phyloP scores from a whole-genome alignment of 805 yeast species.

The Myxozyma udenii region DNA sequence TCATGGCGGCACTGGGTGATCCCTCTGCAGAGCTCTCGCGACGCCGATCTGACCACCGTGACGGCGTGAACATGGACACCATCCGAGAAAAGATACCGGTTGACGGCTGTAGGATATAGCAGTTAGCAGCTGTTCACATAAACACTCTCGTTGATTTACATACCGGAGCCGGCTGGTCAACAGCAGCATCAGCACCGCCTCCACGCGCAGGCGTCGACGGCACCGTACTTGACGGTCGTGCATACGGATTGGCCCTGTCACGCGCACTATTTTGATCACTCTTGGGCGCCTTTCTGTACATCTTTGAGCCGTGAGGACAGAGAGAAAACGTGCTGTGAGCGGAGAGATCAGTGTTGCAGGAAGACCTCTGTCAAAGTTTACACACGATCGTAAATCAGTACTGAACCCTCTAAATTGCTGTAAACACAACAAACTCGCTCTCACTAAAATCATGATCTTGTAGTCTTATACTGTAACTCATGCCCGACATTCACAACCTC shows the following conservation, averaged over 20 bases:
- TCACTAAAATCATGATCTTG: no score
- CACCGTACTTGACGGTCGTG: conserved; percentile 4
- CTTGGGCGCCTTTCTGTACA: conserved; percentile 16
- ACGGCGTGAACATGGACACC: conserved; percentile 24
- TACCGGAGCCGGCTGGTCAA: conserved; percentile 5
- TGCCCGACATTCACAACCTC: no score
- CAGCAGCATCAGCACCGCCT: background rate
- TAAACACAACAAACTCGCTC: no score
- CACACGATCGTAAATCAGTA: no score
- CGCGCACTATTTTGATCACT: background rate
- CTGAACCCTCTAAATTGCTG: no score
- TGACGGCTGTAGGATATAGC: conserved; percentile 15
- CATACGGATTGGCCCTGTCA: conserved; percentile 4
- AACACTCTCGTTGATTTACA: background rate
- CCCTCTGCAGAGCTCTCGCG: background rate
- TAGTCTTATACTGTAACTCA: no score
- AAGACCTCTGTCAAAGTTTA: no score
- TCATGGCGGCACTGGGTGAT: background rate
- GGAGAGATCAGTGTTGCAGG: no score
- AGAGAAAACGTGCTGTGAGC: no score
- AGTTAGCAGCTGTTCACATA: background rate
- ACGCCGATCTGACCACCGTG: conserved; percentile 13
- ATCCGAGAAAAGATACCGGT: conserved; percentile 22
- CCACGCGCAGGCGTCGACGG: conserved; percentile 7
- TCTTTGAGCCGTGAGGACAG: no score